Evolutionary conservation across 768 basidiomycete species (phyloP), one percentile per base, ranked within the genome.

Genomic region (Boletus subcaerulescens): DNA sequence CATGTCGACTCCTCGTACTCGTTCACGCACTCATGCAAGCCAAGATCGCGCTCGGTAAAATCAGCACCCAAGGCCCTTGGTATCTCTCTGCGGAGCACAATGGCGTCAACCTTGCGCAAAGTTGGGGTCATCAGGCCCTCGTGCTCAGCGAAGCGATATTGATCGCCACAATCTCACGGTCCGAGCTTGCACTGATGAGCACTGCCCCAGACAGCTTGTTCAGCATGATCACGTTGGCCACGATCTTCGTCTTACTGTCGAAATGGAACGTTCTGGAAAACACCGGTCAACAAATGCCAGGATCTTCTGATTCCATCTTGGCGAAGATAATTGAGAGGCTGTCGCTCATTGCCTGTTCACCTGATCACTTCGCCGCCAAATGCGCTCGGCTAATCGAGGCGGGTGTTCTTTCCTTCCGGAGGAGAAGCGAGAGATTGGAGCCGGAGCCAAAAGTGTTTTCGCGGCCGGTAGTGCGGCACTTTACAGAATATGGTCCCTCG

Each of bases 121-220:
- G 56, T 38, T 77, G 73, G 68, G 77, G 77, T 0, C 71, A 72
- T 40, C 73, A 74, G 18, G 73, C 74, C 0, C 57, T 79, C 17
- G 55, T 66, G 3, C 57, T 70, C 35, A 71, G 78, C 26, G 75
- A 79, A 57, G 64, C 67, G 2, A 66, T 76, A 41, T 58, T 78
- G 46, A 67, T 71, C 41, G 42, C 68, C 3, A 60, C 69, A 9
- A 68, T 78, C 41, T 67, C 73, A 22, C 53, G 68, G 31, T 56
- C 63, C 26, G 74, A 79, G 45, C 52, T 67, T 18, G 59, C 58
- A 0, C 61, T 75, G n/a, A 63, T 79, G 52, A 69, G 71, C 55
- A 66, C 76, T 12, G 71, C 76, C 9, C 77, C 77, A 3, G 78
- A 79, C 61, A 64, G 62, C 39, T 48, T 78, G 26, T 79, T 74